Base-by-base conservation (phyloP, 2,329 filamentous ascomycete species). In the Talaromyces sp. region DNA sequence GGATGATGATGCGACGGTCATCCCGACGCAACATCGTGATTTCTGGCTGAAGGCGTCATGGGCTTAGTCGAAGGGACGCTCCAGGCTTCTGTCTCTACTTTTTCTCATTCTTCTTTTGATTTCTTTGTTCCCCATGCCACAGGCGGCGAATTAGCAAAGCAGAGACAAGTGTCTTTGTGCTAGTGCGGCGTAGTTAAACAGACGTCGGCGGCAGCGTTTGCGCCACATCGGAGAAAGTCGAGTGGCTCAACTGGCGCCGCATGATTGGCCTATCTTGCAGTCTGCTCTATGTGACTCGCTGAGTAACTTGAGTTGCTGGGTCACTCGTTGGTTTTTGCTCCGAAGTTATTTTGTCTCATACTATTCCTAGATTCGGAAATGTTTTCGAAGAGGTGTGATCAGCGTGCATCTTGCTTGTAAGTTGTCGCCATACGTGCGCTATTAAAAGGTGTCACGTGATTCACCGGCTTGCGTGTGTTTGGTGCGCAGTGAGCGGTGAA, bases 1-100 rank as follows among this genome's bases (percentile, higher is more conserved):
- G 91, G 63, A 95, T 77, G 70, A 95, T 88, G 70, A 91, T 79
- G 68, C 89, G 83, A 68, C 82, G 79, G 70, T 90, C 84, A 70
- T 83, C 84, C 68, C 83, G 67, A 55, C 64, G 60, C 31, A 67
- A 69, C 61, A 56, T 53, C 55, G 54, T 54, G 58, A 57, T 52
- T 14, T 14, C 27, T 57, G 38, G 48, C 12, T 29, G 27, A 52
- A 52, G 11, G 26, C 24, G 27, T 52, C 48, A 52, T 52, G 48
- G 48, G 48, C 17, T n/a, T 29, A 27, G 9, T n/a, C 14, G 24
- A 19, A 17, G 12, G 48, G 24, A 52, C 21, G 41, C 54, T 50
- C 50, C 29, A 53, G 38, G 10, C 21, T 21, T 46, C 19, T 46
- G 19, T 21, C 8, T 19, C n/a, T 7, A 24, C 24, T 46, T 19